phyloP scores from a whole-genome alignment of 345 rosid genomes.

The Populus deltoides region DNA sequence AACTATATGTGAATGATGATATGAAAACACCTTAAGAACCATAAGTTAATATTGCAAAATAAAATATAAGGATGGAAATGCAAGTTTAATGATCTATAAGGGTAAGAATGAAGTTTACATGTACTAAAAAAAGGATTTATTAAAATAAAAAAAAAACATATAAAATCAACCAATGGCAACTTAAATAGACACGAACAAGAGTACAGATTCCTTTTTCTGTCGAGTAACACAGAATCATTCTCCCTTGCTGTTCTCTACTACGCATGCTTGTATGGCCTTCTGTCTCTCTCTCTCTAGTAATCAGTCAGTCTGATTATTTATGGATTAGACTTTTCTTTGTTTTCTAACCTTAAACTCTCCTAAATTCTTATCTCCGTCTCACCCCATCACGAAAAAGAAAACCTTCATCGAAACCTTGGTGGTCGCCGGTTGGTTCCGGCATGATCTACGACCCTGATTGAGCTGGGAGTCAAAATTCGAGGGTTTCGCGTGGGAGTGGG shows the following conservation, averaged over 20 bases:
- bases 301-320: background rate
- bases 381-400: background rate
- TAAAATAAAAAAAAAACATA: background rate
- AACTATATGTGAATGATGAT: no score
- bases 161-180: background rate
- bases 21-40: background rate
- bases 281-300: background rate
- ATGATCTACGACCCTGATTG: constrained; percentile 40
- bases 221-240: background rate
- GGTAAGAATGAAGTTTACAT: background rate
- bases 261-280: background rate
- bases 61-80: background rate
- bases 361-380: background rate
- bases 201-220: background rate
- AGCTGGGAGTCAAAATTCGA: constrained; percentile 11
- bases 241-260: background rate
- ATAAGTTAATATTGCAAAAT: background rate
- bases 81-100: background rate
- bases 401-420: background rate
- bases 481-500: constrained; percentile 12
- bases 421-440: constrained; percentile 1
- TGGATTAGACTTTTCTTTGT: background rate
- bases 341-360: background rate
- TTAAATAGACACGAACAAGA: background rate
- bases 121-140: background rate